Percentiles rank a stretch among this genome's conserved stretches.
These are phyloP conservation scores for Kluyveromyces sp. DNA, from an alignment of 1,139 yeast species.

Conservation along the genomic window DNA sequence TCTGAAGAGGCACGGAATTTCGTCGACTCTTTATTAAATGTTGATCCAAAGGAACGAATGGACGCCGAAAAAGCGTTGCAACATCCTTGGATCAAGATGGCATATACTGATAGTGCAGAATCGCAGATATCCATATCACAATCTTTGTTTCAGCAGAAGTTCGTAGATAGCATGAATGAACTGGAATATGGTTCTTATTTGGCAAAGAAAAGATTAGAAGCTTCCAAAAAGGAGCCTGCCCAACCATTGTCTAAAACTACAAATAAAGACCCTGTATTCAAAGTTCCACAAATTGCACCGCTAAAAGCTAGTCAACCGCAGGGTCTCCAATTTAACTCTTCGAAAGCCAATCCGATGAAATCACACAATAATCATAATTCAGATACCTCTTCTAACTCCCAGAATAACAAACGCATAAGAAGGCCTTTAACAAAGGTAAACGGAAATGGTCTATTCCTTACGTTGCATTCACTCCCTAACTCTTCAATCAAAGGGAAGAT, in stretches of 20 bases:
- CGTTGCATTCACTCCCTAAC: conserved; percentile 37
- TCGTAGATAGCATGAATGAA: conserved; percentile 41
- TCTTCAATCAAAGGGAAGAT: conserved; percentile 41
- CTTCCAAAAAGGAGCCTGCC: conserved; percentile 39
- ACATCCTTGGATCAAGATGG: conserved; percentile 46
- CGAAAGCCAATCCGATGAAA: neutral
- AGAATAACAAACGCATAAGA: conserved; percentile 6
- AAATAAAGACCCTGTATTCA: conserved; percentile 24
- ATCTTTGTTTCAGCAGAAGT: conserved; percentile 60
- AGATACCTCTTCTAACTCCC: neutral
- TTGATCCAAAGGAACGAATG: conserved; percentile 62
- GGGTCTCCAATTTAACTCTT: neutral
- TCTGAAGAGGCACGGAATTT: conserved; percentile 63
- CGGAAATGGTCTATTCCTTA: conserved; percentile 44
- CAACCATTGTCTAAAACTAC: conserved; percentile 15
- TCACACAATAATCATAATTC: neutral
- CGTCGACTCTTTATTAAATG: conserved; percentile 58
- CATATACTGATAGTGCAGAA: conserved; percentile 3
- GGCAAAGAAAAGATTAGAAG: conserved; percentile 34
- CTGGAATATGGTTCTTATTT: conserved; percentile 24
- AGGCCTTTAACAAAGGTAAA: conserved; percentile 7
- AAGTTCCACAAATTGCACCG: conserved; percentile 31
- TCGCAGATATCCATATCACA: conserved; percentile 58
- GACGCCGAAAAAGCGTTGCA: conserved; percentile 65
- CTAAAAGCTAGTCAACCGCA: conserved; percentile 11